These are phyloP conservation scores for Leccinum olivaceopallidum DNA, from an alignment of 768 basidiomycete species.

Conservation along the genomic window DNA sequence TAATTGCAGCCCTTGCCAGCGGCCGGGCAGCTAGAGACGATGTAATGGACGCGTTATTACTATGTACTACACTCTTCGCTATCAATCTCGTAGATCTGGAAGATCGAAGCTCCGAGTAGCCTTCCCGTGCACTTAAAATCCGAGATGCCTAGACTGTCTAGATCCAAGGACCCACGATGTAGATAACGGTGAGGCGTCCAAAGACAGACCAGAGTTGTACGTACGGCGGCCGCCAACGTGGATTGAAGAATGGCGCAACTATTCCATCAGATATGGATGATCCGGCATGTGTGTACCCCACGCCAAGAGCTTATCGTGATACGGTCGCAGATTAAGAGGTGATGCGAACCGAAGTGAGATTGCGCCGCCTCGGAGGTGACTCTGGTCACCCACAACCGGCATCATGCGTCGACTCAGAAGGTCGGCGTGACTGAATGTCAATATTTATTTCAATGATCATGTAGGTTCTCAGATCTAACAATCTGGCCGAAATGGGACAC, in stretches of 20 bases:
- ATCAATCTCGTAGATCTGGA: not conserved
- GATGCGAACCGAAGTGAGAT: not conserved
- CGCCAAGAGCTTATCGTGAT: slow-evolving; percentile 4
- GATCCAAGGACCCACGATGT: too few relatives aligned
- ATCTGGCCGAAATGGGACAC: not conserved
- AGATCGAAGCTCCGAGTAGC: too few relatives aligned
- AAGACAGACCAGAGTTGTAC: not conserved
- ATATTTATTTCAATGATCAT: not conserved
- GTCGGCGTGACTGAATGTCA: not conserved
- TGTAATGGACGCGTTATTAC: not conserved
- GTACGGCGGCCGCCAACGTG: not conserved
- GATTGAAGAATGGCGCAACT: not conserved
- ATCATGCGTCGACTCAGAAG: not conserved
- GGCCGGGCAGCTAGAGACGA: not conserved
- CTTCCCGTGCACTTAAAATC: not conserved
- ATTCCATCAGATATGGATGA: not conserved
- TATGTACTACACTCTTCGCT: not conserved
- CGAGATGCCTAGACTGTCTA: not conserved
- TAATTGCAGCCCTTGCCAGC: not conserved
- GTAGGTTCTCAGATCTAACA: not conserved
- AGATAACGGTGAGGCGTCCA: not conserved
- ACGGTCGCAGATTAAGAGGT: slow-evolving; percentile 19
- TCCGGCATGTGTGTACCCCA: not conserved
- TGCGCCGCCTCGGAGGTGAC: not conserved
- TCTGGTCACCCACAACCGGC: not conserved